These are phyloP conservation scores for Lentinula sp. DNA, from an alignment of 768 basidiomycete species.

Conservation along the genomic window DNA sequence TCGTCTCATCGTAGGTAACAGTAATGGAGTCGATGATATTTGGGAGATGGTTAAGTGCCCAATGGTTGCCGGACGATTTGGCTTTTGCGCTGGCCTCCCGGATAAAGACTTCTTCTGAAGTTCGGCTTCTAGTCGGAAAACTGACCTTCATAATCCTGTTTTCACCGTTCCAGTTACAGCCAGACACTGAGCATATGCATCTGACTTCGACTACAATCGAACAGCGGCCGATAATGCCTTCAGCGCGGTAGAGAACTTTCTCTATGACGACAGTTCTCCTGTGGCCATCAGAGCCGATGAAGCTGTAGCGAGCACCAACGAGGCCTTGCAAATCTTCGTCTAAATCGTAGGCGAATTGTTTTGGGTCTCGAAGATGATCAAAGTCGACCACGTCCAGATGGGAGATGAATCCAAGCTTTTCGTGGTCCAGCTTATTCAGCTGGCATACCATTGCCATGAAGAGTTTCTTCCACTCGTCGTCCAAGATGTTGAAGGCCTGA, in stretches of 20 bases:
- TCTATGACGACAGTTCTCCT: background rate
- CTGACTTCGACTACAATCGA: background rate
- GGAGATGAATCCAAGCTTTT: too few species aligned
- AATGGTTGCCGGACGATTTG: background rate
- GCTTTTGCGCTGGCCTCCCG: background rate
- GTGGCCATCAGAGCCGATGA: too few species aligned
- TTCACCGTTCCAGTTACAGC: background rate
- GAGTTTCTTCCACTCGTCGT: background rate
- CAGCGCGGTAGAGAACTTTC: background rate
- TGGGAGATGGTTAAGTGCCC: slow-evolving; percentile 2
- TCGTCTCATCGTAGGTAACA: background rate
- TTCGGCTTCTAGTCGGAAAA: background rate
- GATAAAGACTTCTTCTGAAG: background rate
- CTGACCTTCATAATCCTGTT: background rate
- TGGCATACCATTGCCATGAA: too few species aligned
- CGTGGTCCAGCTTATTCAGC: too few species aligned
- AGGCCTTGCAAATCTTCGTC: too few species aligned
- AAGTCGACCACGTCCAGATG: too few species aligned
- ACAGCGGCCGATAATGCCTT: background rate
- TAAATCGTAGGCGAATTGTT: too few species aligned
- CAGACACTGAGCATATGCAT: background rate
- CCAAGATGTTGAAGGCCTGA: background rate
- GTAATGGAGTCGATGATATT: background rate
- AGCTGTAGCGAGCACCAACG: too few species aligned
- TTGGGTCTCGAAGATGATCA: too few species aligned